These are phyloP conservation scores for Scleroderma citrinum DNA, from an alignment of 768 basidiomycete species.

Conservation along the genomic window DNA sequence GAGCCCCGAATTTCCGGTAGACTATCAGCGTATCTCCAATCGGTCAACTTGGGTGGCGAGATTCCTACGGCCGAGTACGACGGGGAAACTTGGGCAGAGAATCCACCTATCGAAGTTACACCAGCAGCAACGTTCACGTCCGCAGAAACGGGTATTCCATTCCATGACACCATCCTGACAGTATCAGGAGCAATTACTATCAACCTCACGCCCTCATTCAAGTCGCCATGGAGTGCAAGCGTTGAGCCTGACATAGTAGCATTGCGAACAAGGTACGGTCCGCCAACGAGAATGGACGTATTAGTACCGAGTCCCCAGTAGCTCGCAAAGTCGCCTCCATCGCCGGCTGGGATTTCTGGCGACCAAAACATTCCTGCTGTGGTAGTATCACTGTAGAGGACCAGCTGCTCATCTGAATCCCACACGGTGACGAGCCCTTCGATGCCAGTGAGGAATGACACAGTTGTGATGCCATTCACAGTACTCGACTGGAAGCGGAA, in stretches of 20 bases:
- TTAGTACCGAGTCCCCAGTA: constrained; percentile 77
- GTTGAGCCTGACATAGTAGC: constrained; percentile 42
- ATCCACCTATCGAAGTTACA: constrained; percentile 37
- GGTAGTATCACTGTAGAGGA: constrained; percentile 60
- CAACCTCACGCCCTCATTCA: constrained; percentile 51
- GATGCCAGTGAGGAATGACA: constrained; percentile 53
- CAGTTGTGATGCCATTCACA: constrained; percentile 31
- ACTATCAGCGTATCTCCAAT: constrained; percentile 75
- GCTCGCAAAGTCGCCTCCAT: constrained; percentile 40
- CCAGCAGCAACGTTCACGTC: constrained; percentile 26
- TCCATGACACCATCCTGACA: constrained; percentile 62
- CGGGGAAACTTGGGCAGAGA: constrained; percentile 42
- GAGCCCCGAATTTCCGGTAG: constrained; percentile 57
- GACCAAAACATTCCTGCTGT: constrained; percentile 74
- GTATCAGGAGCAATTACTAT: constrained; percentile 57
- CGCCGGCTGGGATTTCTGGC: constrained; percentile 48
- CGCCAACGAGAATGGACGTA: constrained; percentile 55
- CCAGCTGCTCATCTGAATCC: constrained; percentile 61
- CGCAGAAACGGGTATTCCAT: constrained; percentile 44
- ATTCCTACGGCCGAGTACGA: constrained; percentile 27
- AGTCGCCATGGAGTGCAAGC: constrained; percentile 63
- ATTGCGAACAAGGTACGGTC: constrained; percentile 58
- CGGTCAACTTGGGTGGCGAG: constrained; percentile 42
- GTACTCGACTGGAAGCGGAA: constrained; percentile 19
- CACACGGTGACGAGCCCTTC: constrained; percentile 55